Percentiles rank a stretch among this genome's conserved stretches.
phyloP scores from a whole-genome alignment of 1,284 basidiomycete species.

The Microbotryum lychnidis-dioicae region DNA sequence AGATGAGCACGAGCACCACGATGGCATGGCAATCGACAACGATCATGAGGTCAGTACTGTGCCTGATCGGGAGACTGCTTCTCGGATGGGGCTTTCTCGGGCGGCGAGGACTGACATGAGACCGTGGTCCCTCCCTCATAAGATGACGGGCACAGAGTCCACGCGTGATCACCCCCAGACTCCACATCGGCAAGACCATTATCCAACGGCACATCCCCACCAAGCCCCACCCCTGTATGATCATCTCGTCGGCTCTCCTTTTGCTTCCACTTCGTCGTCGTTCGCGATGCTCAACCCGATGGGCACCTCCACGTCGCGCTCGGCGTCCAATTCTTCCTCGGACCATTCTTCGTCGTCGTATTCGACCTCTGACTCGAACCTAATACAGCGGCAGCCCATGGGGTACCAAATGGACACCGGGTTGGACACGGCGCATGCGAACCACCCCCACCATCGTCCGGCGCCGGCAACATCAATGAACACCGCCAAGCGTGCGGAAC shows the following conservation, averaged over 20 bases:
- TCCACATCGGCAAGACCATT: neutral
- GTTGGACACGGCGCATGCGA: neutral
- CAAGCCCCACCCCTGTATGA: conserved; percentile 22
- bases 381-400: neutral
- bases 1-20: neutral
- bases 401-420: neutral
- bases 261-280: neutral
- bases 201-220: conserved; percentile 8
- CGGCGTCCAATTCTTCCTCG: conserved; percentile 1
- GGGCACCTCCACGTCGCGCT: conserved; percentile 8
- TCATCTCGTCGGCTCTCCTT: conserved; percentile 21
- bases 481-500: neutral
- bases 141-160: neutral
- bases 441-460: neutral
- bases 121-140: neutral
- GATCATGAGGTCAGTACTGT: neutral
- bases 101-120: neutral
- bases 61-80: neutral
- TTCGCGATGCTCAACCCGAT: too few species aligned
- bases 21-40: neutral
- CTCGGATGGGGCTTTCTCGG: neutral
- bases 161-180: neutral
- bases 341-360: neutral
- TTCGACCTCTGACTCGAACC: neutral
- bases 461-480: neutral